Evolutionary conservation across 352 stramenopile species (phyloP).

Genomic region (Phytophthora foliorum): DNA sequence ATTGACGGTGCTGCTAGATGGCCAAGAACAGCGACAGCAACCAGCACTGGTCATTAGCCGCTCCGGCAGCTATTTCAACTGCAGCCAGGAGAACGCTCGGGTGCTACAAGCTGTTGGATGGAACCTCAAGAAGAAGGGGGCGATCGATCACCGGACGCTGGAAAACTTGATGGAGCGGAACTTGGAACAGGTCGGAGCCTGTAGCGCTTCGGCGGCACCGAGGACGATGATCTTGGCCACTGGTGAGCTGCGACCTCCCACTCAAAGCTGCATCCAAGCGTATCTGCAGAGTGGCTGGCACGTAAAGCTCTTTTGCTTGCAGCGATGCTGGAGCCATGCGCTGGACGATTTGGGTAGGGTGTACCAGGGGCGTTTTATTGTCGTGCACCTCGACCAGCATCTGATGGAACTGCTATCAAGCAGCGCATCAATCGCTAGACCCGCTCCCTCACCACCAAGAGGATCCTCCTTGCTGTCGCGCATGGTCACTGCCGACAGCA

Average conservation of each 20-base stretch:
- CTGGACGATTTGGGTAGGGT: slow-evolving; percentile 7
- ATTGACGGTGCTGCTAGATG: slow-evolving; percentile 10
- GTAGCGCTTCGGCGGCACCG: not conserved
- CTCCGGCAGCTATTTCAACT: slow-evolving; percentile 23
- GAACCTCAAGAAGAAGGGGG: slow-evolving; percentile 19
- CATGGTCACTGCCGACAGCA: slow-evolving; percentile 3
- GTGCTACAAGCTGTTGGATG: slow-evolving; percentile 3
- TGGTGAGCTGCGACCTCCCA: slow-evolving; percentile 10
- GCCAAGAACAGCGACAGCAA: not conserved
- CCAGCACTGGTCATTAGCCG: slow-evolving; percentile 3
- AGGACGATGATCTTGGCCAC: slow-evolving; percentile 14
- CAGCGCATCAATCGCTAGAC: no score
- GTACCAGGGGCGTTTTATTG: slow-evolving; percentile 1
- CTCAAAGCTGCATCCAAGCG: slow-evolving; percentile 16
- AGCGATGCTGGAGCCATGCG: slow-evolving; percentile 13
- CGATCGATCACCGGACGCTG: slow-evolving; percentile 17
- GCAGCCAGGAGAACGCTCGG: slow-evolving; percentile 11
- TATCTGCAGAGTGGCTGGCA: slow-evolving; percentile 16
- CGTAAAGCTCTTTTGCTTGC: slow-evolving; percentile 20
- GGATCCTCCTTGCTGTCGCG: slow-evolving; percentile 2
- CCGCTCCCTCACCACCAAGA: not conserved
- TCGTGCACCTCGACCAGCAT: slow-evolving; percentile 9
- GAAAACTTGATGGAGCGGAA: slow-evolving; percentile 21
- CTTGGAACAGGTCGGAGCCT: slow-evolving; percentile 11
- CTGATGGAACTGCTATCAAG: slow-evolving; percentile 4